Evolutionary conservation across 371 early-diverging fungal species (phyloP).

Genomic region (Mortierella sp.): DNA sequence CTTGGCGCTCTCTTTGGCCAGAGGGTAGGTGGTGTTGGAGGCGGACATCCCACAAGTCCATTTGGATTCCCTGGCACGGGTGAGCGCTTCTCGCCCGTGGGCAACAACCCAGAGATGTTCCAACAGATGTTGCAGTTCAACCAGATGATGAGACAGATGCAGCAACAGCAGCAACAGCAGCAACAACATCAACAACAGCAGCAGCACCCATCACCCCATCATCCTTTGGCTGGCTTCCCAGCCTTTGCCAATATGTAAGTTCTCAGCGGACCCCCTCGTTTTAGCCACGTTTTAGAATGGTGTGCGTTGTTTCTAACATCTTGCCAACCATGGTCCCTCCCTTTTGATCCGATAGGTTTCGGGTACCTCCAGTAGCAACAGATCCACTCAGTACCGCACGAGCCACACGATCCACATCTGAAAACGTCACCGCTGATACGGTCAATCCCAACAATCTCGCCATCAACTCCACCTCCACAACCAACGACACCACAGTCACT

Average conservation of each 20-base stretch:
- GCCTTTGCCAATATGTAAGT: slow-evolving; percentile 32
- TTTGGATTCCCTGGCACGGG: slow-evolving; percentile 51
- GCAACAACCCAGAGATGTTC: slow-evolving; percentile 48
- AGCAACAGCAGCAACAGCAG: slow-evolving; percentile 51
- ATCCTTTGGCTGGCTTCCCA: slow-evolving; percentile 15
- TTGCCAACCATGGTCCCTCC: background rate
- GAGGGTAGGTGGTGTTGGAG: slow-evolving; percentile 12
- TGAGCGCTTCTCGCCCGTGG: slow-evolving; percentile 22
- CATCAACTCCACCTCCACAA: slow-evolving; percentile 4
- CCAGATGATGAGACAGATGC: slow-evolving; percentile 55
- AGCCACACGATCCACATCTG: no score
- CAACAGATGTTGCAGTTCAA: slow-evolving; percentile 55
- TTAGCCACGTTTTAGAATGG: background rate
- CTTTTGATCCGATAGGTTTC: slow-evolving; percentile 13
- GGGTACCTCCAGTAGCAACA: slow-evolving; percentile 11
- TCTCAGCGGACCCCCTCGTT: background rate
- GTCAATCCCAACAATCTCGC: slow-evolving; percentile 4
- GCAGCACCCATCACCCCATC: slow-evolving; percentile 24
- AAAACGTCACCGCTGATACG: background rate
- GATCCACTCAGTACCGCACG: no score
- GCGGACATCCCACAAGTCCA: slow-evolving; percentile 29
- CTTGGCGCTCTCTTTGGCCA: slow-evolving; percentile 56
- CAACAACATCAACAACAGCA: slow-evolving; percentile 53
- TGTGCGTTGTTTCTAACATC: slow-evolving; percentile 1
- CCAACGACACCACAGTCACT: slow-evolving; percentile 12